phyloP scores from a whole-genome alignment of 2,329 filamentous ascomycete genomes.

The Cadophora sp. region DNA sequence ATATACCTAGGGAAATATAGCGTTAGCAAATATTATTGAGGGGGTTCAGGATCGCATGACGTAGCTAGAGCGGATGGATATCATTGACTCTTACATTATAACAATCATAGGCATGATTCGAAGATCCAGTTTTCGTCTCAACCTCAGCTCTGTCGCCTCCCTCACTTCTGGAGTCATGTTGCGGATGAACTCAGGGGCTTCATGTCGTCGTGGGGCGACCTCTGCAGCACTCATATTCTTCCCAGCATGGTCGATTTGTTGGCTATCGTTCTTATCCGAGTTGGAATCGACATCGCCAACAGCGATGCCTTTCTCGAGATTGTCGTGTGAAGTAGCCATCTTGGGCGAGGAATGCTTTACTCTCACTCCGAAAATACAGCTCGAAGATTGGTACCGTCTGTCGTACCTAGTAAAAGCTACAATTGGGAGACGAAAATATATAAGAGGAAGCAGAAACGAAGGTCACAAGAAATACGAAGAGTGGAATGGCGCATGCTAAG shows the following conservation, averaged over 20 bases:
- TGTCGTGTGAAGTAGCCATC: conserved; percentile 27
- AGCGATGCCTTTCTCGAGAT: conserved; percentile 29
- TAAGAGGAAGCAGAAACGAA: conserved; percentile 2
- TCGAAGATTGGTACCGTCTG: background rate
- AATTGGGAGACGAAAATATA: background rate
- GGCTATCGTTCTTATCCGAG: conserved; percentile 31
- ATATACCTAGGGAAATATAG: conserved; percentile 56
- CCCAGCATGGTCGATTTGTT: conserved; percentile 33
- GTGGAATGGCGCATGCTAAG: conserved; percentile 8
- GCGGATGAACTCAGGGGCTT: conserved; percentile 46
- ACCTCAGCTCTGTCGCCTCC: conserved; percentile 57
- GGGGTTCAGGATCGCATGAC: background rate
- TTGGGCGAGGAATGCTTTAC: background rate
- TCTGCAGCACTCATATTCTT: conserved; percentile 11
- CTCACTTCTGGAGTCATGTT: conserved; percentile 59
- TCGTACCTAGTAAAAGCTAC: background rate
- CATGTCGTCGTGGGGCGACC: background rate
- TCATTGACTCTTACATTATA: conserved; percentile 54
- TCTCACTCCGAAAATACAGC: background rate
- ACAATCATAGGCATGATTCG: conserved; percentile 71
- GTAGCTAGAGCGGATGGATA: too few relatives aligned
- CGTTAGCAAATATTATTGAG: background rate
- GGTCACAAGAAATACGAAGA: conserved; percentile 1
- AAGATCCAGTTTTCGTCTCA: conserved; percentile 70
- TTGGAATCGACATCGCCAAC: conserved; percentile 32